These are phyloP conservation scores for Athelia psychrophila DNA, from an alignment of 1,284 basidiomycete species.

Conservation along the genomic window DNA sequence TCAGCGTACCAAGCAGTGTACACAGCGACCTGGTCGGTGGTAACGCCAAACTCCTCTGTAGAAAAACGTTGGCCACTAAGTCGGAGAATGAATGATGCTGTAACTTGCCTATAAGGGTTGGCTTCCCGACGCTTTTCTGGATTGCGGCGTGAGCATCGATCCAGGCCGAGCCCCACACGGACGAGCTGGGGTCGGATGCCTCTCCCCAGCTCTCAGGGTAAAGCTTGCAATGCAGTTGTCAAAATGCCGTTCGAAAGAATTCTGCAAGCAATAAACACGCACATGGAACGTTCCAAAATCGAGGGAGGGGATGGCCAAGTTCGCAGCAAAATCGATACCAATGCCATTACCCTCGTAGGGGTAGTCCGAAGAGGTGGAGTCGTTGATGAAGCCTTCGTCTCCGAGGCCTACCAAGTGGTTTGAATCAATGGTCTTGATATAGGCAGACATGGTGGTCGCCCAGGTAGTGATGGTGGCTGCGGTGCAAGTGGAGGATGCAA, in stretches of 20 bases:
- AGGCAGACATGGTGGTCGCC: slow-evolving; percentile 20
- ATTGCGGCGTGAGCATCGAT: slow-evolving; percentile 55
- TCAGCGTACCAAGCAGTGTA: slow-evolving; percentile 53
- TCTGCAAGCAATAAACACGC: slow-evolving; percentile 25
- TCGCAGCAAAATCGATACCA: slow-evolving; percentile 36
- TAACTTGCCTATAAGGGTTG: slow-evolving; percentile 40
- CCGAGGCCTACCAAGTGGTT: slow-evolving; percentile 31
- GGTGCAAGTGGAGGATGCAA: slow-evolving; percentile 18
- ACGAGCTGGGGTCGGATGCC: slow-evolving; percentile 20
- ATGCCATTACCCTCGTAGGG: slow-evolving; percentile 30
- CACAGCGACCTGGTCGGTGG: slow-evolving; percentile 37
- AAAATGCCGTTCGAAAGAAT: slow-evolving; percentile 36
- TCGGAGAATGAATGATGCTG: too few relatives aligned
- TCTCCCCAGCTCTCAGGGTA: slow-evolving; percentile 35
- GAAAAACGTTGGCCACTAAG: too few relatives aligned
- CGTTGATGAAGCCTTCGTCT: slow-evolving; percentile 34
- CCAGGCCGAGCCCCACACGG: slow-evolving; percentile 47
- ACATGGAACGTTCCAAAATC: slow-evolving; percentile 38
- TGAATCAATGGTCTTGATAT: slow-evolving; percentile 24
- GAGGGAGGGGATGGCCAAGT: slow-evolving; percentile 32
- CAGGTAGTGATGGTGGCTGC: slow-evolving; percentile 22
- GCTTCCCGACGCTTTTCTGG: slow-evolving; percentile 49
- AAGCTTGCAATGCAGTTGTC: slow-evolving; percentile 25
- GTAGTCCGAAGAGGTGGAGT: slow-evolving; percentile 24
- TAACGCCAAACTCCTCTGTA: slow-evolving; percentile 49